Conservation (phyloP, 1,139 yeast species). For the Yamadazyma diospyri region DNA sequence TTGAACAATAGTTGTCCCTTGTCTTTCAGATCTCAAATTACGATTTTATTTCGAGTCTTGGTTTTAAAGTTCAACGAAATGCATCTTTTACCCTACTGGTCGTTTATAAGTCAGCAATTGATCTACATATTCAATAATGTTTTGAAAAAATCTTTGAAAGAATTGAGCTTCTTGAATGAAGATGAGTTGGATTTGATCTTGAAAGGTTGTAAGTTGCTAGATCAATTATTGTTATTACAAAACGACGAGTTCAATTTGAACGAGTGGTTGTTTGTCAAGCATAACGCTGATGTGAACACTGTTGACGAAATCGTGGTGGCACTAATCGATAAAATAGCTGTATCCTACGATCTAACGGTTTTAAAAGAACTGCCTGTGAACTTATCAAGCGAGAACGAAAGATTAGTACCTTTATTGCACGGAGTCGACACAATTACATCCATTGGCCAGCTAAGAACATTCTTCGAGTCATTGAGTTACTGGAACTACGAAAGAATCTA, state of each 20-base stretch:
- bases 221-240: slow-evolving; percentile 61
- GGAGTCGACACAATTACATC: slow-evolving; percentile 43
- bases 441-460: slow-evolving; percentile 56
- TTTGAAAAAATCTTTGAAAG: slow-evolving; percentile 25
- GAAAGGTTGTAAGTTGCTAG: slow-evolving; percentile 73
- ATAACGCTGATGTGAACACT: slow-evolving; percentile 47
- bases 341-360: slow-evolving; percentile 35
- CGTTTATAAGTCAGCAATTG: slow-evolving; percentile 59
- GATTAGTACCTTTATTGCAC: slow-evolving; percentile 42
- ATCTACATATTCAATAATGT: slow-evolving; percentile 48
- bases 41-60: slow-evolving; percentile 59
- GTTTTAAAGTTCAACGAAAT: slow-evolving; percentile 58
- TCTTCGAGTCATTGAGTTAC: slow-evolving; percentile 69
- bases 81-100: slow-evolving; percentile 71
- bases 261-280: slow-evolving; percentile 84
- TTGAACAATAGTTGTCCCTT: slow-evolving; percentile 28
- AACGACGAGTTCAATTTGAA: slow-evolving; percentile 76
- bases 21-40: slow-evolving; percentile 43
- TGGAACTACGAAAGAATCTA: slow-evolving; percentile 72
- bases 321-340: slow-evolving; percentile 47
- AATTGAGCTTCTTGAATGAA: slow-evolving; percentile 28
- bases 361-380: slow-evolving; percentile 32
- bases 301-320: slow-evolving; percentile 44
- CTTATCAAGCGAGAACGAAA: slow-evolving; percentile 17
- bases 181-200: slow-evolving; percentile 45